Evolutionary conservation across 129 eudicot genomes (phyloP).

Genomic region (Helianthus annuus): HanXRQr2.0-SUNRISE NC_035448.2:12981429-12981928

Average conservation of each 20-base stretch:
- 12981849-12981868: conserved; percentile 87
- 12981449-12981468: too few species aligned
- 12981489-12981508: too few species aligned
- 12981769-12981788: conserved; percentile 71
- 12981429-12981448: too few species aligned
- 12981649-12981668: conserved; percentile 13
- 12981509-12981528: too few species aligned
- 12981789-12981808: conserved; percentile 91
- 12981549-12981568: too few species aligned
- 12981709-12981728: conserved; percentile 8
- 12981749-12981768: conserved; percentile 57
- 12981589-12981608: not conserved
- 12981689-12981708: conserved; percentile 7
- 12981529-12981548: too few species aligned
- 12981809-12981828: conserved; percentile 41
- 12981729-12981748: conserved; percentile 44
- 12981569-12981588: not conserved
- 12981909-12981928: conserved; percentile 9
- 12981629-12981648: not conserved
- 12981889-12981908: conserved; percentile 12
- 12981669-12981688: not conserved
- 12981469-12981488: too few species aligned
- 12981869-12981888: conserved; percentile 28
- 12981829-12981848: conserved; percentile 81
- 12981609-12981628: not conserved